Evolutionary conservation across 768 basidiomycete species (phyloP).

Genomic region (Termitomyces sp.): DNA sequence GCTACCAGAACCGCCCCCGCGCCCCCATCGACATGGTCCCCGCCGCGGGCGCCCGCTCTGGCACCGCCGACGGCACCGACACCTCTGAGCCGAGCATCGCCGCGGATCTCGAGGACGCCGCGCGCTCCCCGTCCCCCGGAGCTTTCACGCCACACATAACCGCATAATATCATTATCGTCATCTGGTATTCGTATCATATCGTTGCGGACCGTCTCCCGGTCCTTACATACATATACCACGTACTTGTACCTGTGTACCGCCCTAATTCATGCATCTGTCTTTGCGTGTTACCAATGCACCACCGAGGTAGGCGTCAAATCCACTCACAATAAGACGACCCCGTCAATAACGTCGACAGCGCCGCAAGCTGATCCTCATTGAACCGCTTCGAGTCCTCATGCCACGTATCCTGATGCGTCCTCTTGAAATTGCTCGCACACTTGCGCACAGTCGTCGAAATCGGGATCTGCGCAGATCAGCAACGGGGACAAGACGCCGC

Average conservation of each 20-base stretch:
- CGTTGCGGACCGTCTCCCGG: too few species aligned
- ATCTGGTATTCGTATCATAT: constrained; percentile 2
- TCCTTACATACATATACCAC: constrained; percentile 10
- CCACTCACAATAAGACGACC: constrained; percentile 74
- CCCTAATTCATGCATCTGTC: constrained; percentile 13
- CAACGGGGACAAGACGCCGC: constrained; percentile 1
- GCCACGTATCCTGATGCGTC: constrained; percentile 87
- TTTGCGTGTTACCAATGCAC: constrained; percentile 3
- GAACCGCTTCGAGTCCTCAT: constrained; percentile 83
- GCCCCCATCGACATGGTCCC: constrained; percentile 76
- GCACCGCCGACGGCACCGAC: constrained; percentile 61
- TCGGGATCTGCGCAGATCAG: constrained; percentile 53
- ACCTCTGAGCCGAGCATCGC: constrained; percentile 49
- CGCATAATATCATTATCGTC: constrained; percentile 19
- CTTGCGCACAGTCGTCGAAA: constrained; percentile 77
- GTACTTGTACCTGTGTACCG: constrained; percentile 12
- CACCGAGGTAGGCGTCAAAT: not conserved
- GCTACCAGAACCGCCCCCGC: constrained; percentile 47
- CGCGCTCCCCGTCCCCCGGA: not conserved
- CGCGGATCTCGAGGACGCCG: constrained; percentile 37
- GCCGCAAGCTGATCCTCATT: constrained; percentile 79
- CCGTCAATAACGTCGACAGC: constrained; percentile 78
- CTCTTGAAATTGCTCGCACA: constrained; percentile 78
- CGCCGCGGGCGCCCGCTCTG: constrained; percentile 60
- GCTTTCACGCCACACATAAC: constrained; percentile 29